Evolutionary conservation across 2,329 filamentous ascomycete genomes (phyloP), one percentile per base, ranked within the genome.

Genomic region (Exophiala dermatitidis): DNA sequence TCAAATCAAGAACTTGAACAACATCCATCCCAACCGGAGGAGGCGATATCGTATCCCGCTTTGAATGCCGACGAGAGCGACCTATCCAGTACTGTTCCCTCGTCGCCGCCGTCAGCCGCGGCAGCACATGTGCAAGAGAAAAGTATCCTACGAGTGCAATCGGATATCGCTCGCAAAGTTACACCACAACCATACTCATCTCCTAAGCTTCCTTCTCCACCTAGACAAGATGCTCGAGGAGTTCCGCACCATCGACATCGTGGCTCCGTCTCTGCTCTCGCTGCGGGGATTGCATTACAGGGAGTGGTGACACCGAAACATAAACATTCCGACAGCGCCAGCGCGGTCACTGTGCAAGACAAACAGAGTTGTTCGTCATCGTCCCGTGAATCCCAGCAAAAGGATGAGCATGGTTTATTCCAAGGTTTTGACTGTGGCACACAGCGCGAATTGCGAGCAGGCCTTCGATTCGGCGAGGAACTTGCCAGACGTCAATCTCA

Each of bases 381-480:
- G 43, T 29, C 34, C 29, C n/a, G 30, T 5, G 29, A 26, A 5
- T 32, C 12, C 30, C 32, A 43, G 32, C 33, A 53, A 8, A 37
- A 57, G n/a, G 48, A 55, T 12, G 32, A 29, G 12, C 26, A 19
- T 19, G 19, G 19, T 19, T 19, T 63, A 19, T 61, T 60, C 38
- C 49, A 53, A 26, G 69, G 66, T n/a, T 69, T 74, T 45, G 64
- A 67, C 40, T 57, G 63, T 5, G 65, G 68, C 2, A 71, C 68
- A 19, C 65, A 68, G 59, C 65, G 69, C 56, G 69, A 73, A 56
- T 53, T 75, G 51, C 65, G 68, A 54, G 69, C 68, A 43, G 71
- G 69, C 30, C 61, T 74, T 42, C 63, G 68, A 6, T 67, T 75
- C 57, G 73, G 70, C 5, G 71, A 74, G 56, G 65, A 71, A 51